These are phyloP conservation scores for Paramecium bursaria DNA, from an alignment of 73 alveolate genomes.

Conservation along the genomic window DNA sequence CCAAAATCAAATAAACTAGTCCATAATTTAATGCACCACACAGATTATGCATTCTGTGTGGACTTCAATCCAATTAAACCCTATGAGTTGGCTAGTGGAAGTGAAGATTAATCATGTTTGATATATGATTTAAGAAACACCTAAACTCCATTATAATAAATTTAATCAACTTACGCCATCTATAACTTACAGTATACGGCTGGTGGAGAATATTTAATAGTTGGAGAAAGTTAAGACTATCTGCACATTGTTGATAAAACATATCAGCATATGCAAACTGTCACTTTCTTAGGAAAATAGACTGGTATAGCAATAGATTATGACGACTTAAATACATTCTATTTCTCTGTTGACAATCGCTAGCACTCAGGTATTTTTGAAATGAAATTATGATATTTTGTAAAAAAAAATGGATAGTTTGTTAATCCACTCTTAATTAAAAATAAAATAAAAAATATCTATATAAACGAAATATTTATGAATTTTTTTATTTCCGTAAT, in stretches of 20 bases:
- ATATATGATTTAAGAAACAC: slow-evolving; percentile 38
- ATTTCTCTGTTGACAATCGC: too few relatives aligned
- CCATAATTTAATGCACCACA: neutral
- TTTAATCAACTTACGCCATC: neutral
- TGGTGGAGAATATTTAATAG: slow-evolving; percentile 1
- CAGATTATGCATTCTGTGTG: slow-evolving; percentile 46
- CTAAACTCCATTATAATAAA: neutral
- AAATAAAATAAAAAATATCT: too few relatives aligned
- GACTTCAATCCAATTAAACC: slow-evolving; percentile 29
- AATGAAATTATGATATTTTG: too few relatives aligned
- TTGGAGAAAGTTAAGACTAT: neutral
- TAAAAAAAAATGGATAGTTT: too few relatives aligned
- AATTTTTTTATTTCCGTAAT: too few relatives aligned
- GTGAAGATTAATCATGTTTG: slow-evolving; percentile 36
- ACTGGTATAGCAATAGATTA: slow-evolving; percentile 25
- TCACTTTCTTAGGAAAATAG: neutral
- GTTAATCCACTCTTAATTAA: too few relatives aligned
- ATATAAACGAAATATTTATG: too few relatives aligned
- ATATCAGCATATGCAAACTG: slow-evolving; percentile 3
- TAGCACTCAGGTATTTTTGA: too few relatives aligned
- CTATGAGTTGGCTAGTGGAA: slow-evolving; percentile 17
- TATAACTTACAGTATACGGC: neutral
- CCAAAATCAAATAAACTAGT: neutral
- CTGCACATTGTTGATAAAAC: neutral
- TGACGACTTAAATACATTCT: slow-evolving; percentile 1